Percentiles rank a stretch among this genome's conserved stretches.
phyloP scores from a whole-genome alignment of 2,329 filamentous ascomycete species.

The Fusarium siculi region DNA sequence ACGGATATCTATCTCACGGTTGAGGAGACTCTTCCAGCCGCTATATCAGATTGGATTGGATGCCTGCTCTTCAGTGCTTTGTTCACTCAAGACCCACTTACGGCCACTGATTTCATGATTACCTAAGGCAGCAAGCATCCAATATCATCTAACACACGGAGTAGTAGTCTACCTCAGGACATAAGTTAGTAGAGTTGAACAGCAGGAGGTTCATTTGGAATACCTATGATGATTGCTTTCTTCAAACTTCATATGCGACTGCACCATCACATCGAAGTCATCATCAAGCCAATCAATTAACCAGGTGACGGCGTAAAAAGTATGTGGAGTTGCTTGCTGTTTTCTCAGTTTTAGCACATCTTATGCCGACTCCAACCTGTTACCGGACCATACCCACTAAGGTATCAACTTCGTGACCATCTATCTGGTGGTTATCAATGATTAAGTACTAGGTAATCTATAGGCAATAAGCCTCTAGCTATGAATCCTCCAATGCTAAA shows the following conservation, averaged over 20 bases:
- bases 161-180: not conserved
- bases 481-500: not conserved
- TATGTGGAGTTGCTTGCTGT: slow-evolving; percentile 9
- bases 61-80: not conserved
- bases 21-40: not conserved
- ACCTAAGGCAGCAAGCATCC: slow-evolving; percentile 1
- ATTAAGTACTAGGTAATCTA: not conserved
- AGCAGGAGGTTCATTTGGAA: not conserved
- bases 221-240: not conserved
- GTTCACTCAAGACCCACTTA: slow-evolving; percentile 17
- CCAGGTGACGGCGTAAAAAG: not conserved
- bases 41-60: not conserved
- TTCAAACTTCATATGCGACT: not conserved
- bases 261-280: not conserved
- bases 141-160: too few species aligned
- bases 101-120: slow-evolving; percentile 16
- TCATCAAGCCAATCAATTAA: not conserved
- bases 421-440: not conserved
- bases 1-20: not conserved
- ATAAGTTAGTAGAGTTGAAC: not conserved
- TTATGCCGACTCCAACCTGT: slow-evolving; percentile 21
- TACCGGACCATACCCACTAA: not conserved
- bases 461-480: not conserved
- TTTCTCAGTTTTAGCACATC: slow-evolving; percentile 6
- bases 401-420: not conserved